Percentiles rank a stretch among this genome's conserved stretches.
Conservation (phyloP, 2,329 filamentous ascomycete species). For the Microcyclospora tardicrescens region DNA sequence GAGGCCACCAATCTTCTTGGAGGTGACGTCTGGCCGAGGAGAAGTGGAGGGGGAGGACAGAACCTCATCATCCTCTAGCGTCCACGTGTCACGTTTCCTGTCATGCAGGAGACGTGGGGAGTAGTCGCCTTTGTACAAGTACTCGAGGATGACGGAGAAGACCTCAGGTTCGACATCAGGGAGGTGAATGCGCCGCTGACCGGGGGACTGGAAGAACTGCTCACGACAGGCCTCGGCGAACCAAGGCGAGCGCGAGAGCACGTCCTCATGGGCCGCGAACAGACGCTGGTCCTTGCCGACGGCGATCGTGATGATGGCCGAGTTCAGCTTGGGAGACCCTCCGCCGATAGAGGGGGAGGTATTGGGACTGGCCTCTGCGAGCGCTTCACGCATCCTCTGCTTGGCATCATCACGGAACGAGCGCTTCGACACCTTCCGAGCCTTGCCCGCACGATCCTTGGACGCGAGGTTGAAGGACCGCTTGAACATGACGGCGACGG, state of each 20-base stretch:
- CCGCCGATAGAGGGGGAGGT: slow-evolving; percentile 23
- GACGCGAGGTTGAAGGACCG: slow-evolving; percentile 72
- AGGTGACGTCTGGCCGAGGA: slow-evolving; percentile 37
- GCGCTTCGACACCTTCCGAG: slow-evolving; percentile 65
- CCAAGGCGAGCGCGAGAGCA: slow-evolving; percentile 73
- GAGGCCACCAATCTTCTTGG: slow-evolving; percentile 35
- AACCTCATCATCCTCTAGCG: slow-evolving; percentile 58
- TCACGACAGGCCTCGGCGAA: slow-evolving; percentile 50
- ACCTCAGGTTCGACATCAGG: slow-evolving; percentile 76
- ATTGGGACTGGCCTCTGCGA: slow-evolving; percentile 44
- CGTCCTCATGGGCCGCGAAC: slow-evolving; percentile 91
- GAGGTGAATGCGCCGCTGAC: slow-evolving; percentile 64
- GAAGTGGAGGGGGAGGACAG: slow-evolving; percentile 25
- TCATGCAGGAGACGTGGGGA: slow-evolving; percentile 79
- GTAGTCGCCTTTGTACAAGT: slow-evolving; percentile 94
- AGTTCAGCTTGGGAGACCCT: slow-evolving; percentile 40
- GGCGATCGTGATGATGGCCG: slow-evolving; percentile 73
- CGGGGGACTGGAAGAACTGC: slow-evolving; percentile 53
- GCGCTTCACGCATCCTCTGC: slow-evolving; percentile 76
- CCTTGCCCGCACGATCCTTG: slow-evolving; percentile 79
- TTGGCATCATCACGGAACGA: slow-evolving; percentile 65
- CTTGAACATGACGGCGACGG: slow-evolving; percentile 63
- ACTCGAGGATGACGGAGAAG: slow-evolving; percentile 88
- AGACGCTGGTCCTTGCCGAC: slow-evolving; percentile 75
- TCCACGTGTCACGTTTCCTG: slow-evolving; percentile 76